These are phyloP conservation scores for Populus alba DNA, from an alignment of 345 rosid species.

Conservation along the genomic window DNA sequence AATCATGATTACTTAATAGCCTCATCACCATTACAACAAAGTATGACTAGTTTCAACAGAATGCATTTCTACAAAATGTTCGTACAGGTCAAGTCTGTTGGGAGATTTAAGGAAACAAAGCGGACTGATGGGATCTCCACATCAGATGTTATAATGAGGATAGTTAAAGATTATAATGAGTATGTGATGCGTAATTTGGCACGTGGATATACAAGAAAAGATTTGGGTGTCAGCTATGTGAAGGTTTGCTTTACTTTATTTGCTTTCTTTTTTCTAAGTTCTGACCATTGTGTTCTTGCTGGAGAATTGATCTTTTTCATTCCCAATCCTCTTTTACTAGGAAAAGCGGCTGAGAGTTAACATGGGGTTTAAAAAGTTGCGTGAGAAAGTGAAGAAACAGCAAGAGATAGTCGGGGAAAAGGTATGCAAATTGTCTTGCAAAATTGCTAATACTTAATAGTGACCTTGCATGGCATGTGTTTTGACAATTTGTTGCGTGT, in stretches of 20 bases:
- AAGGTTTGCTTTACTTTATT: constrained; percentile 36
- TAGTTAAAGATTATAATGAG: constrained; percentile 70
- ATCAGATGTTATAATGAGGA: constrained; percentile 68
- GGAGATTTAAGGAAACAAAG: constrained; percentile 65
- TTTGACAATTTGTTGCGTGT: neutral
- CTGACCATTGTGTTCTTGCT: neutral
- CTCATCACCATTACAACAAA: neutral
- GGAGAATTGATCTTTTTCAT: neutral
- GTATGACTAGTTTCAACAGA: neutral
- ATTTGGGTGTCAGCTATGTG: constrained; percentile 65
- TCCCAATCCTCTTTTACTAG: constrained; percentile 23
- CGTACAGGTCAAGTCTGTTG: constrained; percentile 47
- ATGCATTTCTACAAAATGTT: neutral
- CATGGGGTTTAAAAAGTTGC: constrained; percentile 51
- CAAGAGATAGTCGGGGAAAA: constrained; percentile 53
- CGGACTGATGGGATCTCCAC: constrained; percentile 71
- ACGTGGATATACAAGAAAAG: constrained; percentile 69
- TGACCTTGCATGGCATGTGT: neutral
- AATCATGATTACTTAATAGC: neutral
- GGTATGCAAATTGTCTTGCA: constrained; percentile 7
- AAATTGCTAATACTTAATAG: neutral
- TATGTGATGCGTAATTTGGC: constrained; percentile 67
- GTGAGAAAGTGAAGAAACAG: constrained; percentile 64
- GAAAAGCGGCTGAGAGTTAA: constrained; percentile 68
- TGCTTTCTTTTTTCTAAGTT: neutral